Evolutionary conservation across 345 rosid genomes (phyloP).

Genomic region (Gossypium sturtianum): DNA sequence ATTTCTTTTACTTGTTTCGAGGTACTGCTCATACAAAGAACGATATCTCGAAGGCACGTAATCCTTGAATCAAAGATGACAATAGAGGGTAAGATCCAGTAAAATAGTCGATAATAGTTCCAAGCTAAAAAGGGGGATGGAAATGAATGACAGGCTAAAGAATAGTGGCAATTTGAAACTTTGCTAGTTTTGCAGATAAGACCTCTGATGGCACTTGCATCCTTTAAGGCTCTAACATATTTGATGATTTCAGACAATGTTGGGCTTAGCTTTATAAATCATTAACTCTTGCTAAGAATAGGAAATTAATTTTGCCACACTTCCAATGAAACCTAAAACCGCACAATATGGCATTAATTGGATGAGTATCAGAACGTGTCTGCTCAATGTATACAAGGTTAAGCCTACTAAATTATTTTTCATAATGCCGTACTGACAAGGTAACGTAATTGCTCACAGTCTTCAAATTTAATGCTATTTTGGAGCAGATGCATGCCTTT

Average conservation of each 20-base stretch:
- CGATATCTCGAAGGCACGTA: constrained; percentile 65
- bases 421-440: neutral
- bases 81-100: neutral
- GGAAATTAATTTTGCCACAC: neutral
- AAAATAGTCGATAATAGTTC: neutral
- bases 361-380: neutral
- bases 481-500: constrained; percentile 37
- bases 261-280: neutral
- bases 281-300: neutral
- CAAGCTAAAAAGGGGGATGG: neutral
- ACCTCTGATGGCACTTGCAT: neutral
- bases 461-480: neutral
- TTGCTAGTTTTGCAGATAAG: neutral
- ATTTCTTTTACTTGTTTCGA: constrained; percentile 33
- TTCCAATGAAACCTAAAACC: neutral
- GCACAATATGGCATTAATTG: neutral
- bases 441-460: neutral
- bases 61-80: constrained; percentile 64
- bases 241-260: neutral
- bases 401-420: neutral
- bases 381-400: constrained; percentile 3
- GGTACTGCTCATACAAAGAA: constrained; percentile 62
- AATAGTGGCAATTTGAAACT: neutral
- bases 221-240: neutral
- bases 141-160: neutral